Percentiles rank a stretch among this genome's conserved stretches.
These are phyloP conservation scores for Kodamaea sagamina DNA, from an alignment of 805 yeast species.

Conservation along the genomic window DNA sequence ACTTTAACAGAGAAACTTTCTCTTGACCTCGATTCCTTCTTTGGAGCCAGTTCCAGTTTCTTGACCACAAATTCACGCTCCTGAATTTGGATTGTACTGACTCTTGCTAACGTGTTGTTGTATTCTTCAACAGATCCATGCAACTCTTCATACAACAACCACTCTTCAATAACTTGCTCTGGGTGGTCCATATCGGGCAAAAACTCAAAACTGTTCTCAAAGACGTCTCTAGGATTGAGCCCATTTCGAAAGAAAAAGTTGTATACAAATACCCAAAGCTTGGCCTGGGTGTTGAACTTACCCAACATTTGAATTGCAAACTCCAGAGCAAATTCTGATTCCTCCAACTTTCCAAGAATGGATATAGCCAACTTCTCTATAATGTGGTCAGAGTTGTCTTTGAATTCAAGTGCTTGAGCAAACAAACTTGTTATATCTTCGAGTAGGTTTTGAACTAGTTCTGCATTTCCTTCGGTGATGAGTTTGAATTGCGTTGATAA, in stretches of 20 bases:
- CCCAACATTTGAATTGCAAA: constrained; percentile 26
- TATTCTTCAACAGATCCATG: constrained; percentile 27
- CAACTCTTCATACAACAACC: constrained; percentile 37
- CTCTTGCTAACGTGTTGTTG: neutral
- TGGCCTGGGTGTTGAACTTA: constrained; percentile 36
- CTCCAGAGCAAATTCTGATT: constrained; percentile 28
- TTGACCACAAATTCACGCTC: constrained; percentile 1
- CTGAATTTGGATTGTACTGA: neutral
- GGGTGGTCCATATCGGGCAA: constrained; percentile 47
- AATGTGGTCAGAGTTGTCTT: constrained; percentile 3
- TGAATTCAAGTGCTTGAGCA: neutral
- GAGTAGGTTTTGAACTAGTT: neutral
- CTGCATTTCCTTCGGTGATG: constrained; percentile 7
- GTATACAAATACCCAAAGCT: constrained; percentile 49
- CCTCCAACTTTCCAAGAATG: constrained; percentile 31
- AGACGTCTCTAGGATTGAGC: constrained; percentile 7
- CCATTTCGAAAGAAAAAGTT: constrained; percentile 40
- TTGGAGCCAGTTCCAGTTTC: neutral
- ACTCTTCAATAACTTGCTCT: constrained; percentile 49
- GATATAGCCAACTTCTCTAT: constrained; percentile 44
- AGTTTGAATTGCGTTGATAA: constrained; percentile 28
- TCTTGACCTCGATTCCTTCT: constrained; percentile 45
- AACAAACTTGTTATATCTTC: constrained; percentile 1
- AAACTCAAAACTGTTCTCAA: constrained; percentile 5
- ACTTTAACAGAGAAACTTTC: constrained; percentile 63